Evolutionary conservation across 2,329 filamentous ascomycete species (phyloP).

Genomic region (Beauveria sp.): DNA sequence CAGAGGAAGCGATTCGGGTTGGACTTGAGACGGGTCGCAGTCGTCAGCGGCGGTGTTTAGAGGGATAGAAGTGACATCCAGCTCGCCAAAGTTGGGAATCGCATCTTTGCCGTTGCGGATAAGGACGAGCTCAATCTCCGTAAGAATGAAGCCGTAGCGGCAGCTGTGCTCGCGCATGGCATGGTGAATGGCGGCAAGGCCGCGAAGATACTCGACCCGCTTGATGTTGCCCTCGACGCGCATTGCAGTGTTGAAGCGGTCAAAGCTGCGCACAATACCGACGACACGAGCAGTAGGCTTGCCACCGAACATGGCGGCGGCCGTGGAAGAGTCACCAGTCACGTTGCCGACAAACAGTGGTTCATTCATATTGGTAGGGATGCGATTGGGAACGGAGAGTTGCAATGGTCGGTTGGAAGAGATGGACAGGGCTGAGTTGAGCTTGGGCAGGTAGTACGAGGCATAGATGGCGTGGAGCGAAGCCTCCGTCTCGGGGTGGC

Average conservation of each 20-base stretch:
- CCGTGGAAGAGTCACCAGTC: slow-evolving; percentile 47
- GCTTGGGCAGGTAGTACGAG: slow-evolving; percentile 73
- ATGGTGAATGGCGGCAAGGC: slow-evolving; percentile 77
- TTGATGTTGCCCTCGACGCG: slow-evolving; percentile 76
- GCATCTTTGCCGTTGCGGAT: slow-evolving; percentile 69
- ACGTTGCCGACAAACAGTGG: slow-evolving; percentile 60
- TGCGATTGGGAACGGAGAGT: slow-evolving; percentile 36
- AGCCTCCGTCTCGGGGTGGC: slow-evolving; percentile 70
- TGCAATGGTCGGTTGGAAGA: slow-evolving; percentile 60
- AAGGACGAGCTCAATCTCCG: slow-evolving; percentile 88
- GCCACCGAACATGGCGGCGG: slow-evolving; percentile 41
- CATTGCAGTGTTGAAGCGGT: slow-evolving; percentile 94
- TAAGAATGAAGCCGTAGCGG: slow-evolving; percentile 93
- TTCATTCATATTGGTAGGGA: slow-evolving; percentile 33
- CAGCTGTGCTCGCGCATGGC: slow-evolving; percentile 91
- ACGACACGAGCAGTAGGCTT: slow-evolving; percentile 55
- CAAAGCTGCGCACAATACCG: slow-evolving; percentile 83
- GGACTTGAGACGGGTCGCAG: slow-evolving; percentile 20
- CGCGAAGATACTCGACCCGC: slow-evolving; percentile 81
- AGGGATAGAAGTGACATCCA: slow-evolving; percentile 63
- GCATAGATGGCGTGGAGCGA: slow-evolving; percentile 69
- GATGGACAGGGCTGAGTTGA: slow-evolving; percentile 75
- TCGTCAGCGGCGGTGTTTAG: slow-evolving; percentile 37
- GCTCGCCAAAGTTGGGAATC: slow-evolving; percentile 78
- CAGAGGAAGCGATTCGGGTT: slow-evolving; percentile 38